Base-by-base conservation (phyloP, 1,284 basidiomycete species). In the Moniliella sp. region DNA sequence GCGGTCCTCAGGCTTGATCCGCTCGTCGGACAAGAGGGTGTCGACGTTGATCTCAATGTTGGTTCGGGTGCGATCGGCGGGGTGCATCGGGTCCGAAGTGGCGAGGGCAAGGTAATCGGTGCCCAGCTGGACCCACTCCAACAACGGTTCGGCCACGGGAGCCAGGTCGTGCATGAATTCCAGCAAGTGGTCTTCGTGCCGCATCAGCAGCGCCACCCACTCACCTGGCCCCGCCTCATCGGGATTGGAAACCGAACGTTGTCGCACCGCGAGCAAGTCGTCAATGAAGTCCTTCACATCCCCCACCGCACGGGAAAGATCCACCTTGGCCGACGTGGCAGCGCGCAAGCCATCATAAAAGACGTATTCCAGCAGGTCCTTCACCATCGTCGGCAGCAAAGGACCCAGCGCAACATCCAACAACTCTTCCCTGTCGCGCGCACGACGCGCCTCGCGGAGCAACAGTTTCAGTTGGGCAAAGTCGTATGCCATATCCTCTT, bases 31-130 rank as follows among this genome's bases (percentile, higher is more conserved):
- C 5, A 33, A 9, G 27, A 58, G 34, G 28, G 50, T 51, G 31
- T 58, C 55, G 14, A 57, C 41, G 34, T 58, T 55, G 38, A 58
- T 39, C 37, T 58, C 55, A 21, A 58, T 33, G 32, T 54, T 45
- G 27, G 49, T 45, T 4, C 40, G 47, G 5, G 28, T 35, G 7
- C 51, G 43, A 30, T 58, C 47, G 4, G 43, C 53, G 5, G 55
- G 55, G 31, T 50, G 39, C 18, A 34, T 35, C 5, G 55, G 53
- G 27, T 58, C 55, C 9, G 44, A 46, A n/a, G 55, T 58, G 3
- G 45, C 43, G 2, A 58, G 37, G 1, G 50, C 46, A 53, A 58
- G 50, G 35, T 43, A 58, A 35, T 58, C 55, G 16, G 46, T 28
- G 7, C 43, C 49, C 5, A 40, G 32, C 36, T 58, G 55, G 12